Percentiles rank a stretch among this genome's conserved stretches.
These are phyloP conservation scores for Chalciporus sp. DNA, from an alignment of 1,284 basidiomycete species.

Conservation along the genomic window DNA sequence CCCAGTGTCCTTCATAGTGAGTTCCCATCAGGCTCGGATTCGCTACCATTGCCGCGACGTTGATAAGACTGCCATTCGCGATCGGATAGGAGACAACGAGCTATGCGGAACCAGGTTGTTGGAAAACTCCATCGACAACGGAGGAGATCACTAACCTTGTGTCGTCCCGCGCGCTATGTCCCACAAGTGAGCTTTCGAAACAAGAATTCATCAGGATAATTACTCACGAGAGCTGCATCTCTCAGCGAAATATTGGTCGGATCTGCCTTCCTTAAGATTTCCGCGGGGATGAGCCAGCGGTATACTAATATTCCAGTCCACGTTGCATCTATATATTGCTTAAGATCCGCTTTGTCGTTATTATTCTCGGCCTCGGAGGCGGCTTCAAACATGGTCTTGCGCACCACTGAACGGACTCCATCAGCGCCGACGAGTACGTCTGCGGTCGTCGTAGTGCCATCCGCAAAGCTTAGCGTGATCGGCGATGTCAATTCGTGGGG, in stretches of 20 bases:
- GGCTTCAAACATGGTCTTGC: conserved; percentile 20
- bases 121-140: too few species aligned
- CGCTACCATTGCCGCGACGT: conserved; percentile 41
- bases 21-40: conserved; percentile 39
- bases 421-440: conserved; percentile 18
- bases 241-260: conserved; percentile 9
- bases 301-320: conserved; percentile 24
- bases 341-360: conserved; percentile 1
- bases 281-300: conserved; percentile 21
- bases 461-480: conserved; percentile 18
- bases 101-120: conserved; percentile 23
- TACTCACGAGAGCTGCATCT: conserved; percentile 13
- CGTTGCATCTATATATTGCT: conserved; percentile 18
- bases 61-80: conserved; percentile 42
- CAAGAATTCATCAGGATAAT: not conserved
- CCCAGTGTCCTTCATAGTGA: conserved; percentile 39
- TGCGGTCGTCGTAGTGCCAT: conserved; percentile 20
- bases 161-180: conserved; percentile 17
- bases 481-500: not conserved
- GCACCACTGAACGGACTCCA: conserved; percentile 24
- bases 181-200: not conserved
- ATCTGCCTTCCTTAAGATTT: conserved; percentile 8
- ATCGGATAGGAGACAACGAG: conserved; percentile 48
- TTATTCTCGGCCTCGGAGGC: conserved; percentile 3
- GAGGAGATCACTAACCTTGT: conserved; percentile 5